Percentiles rank a stretch among this genome's conserved stretches.
Evolutionary conservation across 257 asterid species (phyloP).

Genomic region (Fraxinus excelsior): DNA sequence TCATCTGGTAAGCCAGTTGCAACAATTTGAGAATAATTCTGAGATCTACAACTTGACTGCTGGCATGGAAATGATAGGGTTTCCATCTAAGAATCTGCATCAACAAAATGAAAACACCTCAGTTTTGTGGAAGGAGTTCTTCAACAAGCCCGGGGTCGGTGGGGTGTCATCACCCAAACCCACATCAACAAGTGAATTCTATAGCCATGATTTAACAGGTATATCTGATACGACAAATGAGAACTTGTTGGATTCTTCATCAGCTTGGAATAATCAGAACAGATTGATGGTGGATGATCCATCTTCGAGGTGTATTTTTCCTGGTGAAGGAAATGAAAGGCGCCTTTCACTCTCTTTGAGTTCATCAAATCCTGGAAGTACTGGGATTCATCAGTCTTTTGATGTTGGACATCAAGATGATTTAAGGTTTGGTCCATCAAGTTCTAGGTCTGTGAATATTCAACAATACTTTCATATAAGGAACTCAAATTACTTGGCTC

Average conservation of each 20-base stretch:
- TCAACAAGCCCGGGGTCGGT: slow-evolving; percentile 29
- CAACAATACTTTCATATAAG: slow-evolving; percentile 40
- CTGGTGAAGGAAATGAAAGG: slow-evolving; percentile 74
- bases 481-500: slow-evolving; percentile 57
- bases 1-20: slow-evolving; percentile 41
- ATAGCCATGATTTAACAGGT: slow-evolving; percentile 31
- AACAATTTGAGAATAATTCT: slow-evolving; percentile 34
- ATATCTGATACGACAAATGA: slow-evolving; percentile 34
- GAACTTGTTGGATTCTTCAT: slow-evolving; percentile 31
- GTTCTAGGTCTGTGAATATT: slow-evolving; percentile 47
- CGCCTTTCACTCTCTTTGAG: slow-evolving; percentile 82
- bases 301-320: slow-evolving; percentile 60
- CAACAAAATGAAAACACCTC: slow-evolving; percentile 12
- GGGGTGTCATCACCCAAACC: slow-evolving; percentile 43
- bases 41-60: slow-evolving; percentile 66
- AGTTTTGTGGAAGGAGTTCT: slow-evolving; percentile 51
- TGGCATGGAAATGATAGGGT: slow-evolving; percentile 72
- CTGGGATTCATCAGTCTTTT: slow-evolving; percentile 60
- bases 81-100: slow-evolving; percentile 45
- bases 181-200: slow-evolving; percentile 30
- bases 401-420: slow-evolving; percentile 54
- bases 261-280: slow-evolving; percentile 33
- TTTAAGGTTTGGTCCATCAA: slow-evolving; percentile 51
- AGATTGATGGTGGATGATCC: slow-evolving; percentile 47
- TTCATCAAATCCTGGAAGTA: slow-evolving; percentile 59